Base-by-base conservation (phyloP, 2,329 filamentous ascomycete genomes). In the Macrophomina pseudophaseolina region DNA sequence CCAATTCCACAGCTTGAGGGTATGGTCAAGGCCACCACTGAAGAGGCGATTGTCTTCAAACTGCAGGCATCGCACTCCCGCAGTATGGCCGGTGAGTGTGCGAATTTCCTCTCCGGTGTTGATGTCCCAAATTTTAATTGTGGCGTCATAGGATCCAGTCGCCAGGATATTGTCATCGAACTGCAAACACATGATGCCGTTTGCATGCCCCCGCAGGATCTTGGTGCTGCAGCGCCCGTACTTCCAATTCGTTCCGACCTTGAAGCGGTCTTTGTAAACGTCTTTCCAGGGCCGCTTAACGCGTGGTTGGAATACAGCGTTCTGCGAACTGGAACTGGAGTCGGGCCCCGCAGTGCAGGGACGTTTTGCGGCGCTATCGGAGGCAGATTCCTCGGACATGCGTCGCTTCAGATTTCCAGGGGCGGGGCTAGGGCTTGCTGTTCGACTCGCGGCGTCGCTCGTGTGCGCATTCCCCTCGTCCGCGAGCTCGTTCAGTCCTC, bases 161-260 rank as follows among this genome's bases (percentile, higher is more conserved):
- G 93, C 94, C 60, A 99, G 85, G 68, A 96, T 91, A 71, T 92
- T 92, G 71, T 98, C 94, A 71, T 96, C 92, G 69, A 99, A 90
- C 72, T 91, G 88, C 48, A 91, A 78, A 71, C 88, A 90, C 86
- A 90, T 95, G 67, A 95, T 89, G 46, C 94, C 94, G 75, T 97
- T 97, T 11, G 87, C 90, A 78, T 98, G 90, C 1, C 94, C 94
- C 71, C 90, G 90, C 78, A 99, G 93, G 12, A 91, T 88, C 75
- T 90, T 93, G 71, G 92, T 90, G 6, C 90, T 90, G 80, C 91
- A 98, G 44, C 94, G 89, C 4, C 95, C 94, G 70, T 97, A 93
- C 77, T 97, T 97, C 95, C 95, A 99, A 77, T 98, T 98, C 68
- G 90, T 95, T 62, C 95, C 94, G 56, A 99, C 93, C 77, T 94